phyloP scores from a whole-genome alignment of 1,284 basidiomycete genomes.

The Chalciporus sp. region DNA sequence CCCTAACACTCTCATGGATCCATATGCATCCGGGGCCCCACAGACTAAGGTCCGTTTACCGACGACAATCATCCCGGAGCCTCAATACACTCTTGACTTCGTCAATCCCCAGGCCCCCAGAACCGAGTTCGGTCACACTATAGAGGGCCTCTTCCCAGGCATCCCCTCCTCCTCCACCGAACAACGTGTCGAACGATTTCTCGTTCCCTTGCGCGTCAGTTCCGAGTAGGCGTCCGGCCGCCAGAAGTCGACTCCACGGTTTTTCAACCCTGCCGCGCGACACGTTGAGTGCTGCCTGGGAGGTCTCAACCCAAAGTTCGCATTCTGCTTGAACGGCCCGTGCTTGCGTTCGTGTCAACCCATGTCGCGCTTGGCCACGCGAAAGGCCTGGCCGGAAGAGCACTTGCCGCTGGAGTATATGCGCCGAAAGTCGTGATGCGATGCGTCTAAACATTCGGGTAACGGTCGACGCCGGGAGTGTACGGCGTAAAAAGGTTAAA shows the following conservation, averaged over 20 bases:
- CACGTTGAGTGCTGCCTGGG: slow-evolving; percentile 54
- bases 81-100: slow-evolving; percentile 32
- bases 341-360: slow-evolving; percentile 49
- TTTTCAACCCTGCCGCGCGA: slow-evolving; percentile 51
- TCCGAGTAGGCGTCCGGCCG: slow-evolving; percentile 67
- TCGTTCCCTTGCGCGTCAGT: slow-evolving; percentile 40
- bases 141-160: slow-evolving; percentile 34
- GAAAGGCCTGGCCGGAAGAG: slow-evolving; percentile 74
- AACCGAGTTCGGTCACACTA: slow-evolving; percentile 28
- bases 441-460: slow-evolving; percentile 72
- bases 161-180: slow-evolving; percentile 15
- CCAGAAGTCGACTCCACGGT: slow-evolving; percentile 73
- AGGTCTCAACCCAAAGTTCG: slow-evolving; percentile 79
- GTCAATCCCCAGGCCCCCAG: slow-evolving; percentile 24
- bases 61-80: slow-evolving; percentile 31
- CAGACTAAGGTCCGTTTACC: neutral
- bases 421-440: slow-evolving; percentile 64
- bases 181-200: slow-evolving; percentile 17
- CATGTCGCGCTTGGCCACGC: slow-evolving; percentile 22
- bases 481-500: slow-evolving; percentile 60
- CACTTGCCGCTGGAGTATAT: slow-evolving; percentile 82
- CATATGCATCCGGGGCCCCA: neutral
- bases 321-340: slow-evolving; percentile 63
- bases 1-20: neutral
- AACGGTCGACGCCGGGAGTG: slow-evolving; percentile 56